Conservation (phyloP, 1,284 basidiomycete genomes). For the Phlebopus sp. region DNA sequence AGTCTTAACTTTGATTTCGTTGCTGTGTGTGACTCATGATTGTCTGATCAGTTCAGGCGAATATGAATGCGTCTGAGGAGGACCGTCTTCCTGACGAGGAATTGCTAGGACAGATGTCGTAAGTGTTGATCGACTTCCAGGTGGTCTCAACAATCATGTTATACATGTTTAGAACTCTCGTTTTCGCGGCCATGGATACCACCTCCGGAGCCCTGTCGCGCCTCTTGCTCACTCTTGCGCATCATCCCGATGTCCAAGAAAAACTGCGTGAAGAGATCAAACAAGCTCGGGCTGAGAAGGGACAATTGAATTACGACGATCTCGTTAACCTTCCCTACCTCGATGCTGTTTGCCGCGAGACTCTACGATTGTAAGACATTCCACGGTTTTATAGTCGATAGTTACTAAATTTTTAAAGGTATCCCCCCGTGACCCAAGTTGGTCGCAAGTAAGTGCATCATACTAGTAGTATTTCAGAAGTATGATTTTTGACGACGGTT, state of each 20-base stretch:
- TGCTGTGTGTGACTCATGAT: no score
- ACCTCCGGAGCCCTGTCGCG: slow-evolving; percentile 19
- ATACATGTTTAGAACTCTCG: slow-evolving; percentile 4
- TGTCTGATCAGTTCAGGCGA: slow-evolving; percentile 5
- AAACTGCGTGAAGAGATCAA: slow-evolving; percentile 19
- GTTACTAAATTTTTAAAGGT: not conserved
- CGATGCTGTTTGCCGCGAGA: slow-evolving; percentile 23
- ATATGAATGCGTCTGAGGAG: slow-evolving; percentile 6
- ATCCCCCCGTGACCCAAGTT: slow-evolving; percentile 5
- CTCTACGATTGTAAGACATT: slow-evolving; percentile 19
- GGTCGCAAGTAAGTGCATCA: not conserved
- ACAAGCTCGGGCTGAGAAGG: slow-evolving; percentile 7
- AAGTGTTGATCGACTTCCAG: no score
- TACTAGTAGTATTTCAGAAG: not conserved
- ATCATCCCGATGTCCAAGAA: slow-evolving; percentile 20
- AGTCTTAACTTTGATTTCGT: not conserved
- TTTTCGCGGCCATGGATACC: slow-evolving; percentile 21
- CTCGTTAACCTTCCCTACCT: slow-evolving; percentile 23
- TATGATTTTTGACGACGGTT: slow-evolving; percentile 22
- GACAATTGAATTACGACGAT: slow-evolving; percentile 16
- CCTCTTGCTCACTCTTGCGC: slow-evolving; percentile 16
- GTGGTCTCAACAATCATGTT: no score
- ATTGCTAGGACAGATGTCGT: slow-evolving; percentile 19
- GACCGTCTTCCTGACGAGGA: slow-evolving; percentile 20
- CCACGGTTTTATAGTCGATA: not conserved